Evolutionary conservation across 2,329 filamentous ascomycete species (phyloP), one percentile per base, ranked within the genome.

Genomic region (Sporothrix luriei): DNA sequence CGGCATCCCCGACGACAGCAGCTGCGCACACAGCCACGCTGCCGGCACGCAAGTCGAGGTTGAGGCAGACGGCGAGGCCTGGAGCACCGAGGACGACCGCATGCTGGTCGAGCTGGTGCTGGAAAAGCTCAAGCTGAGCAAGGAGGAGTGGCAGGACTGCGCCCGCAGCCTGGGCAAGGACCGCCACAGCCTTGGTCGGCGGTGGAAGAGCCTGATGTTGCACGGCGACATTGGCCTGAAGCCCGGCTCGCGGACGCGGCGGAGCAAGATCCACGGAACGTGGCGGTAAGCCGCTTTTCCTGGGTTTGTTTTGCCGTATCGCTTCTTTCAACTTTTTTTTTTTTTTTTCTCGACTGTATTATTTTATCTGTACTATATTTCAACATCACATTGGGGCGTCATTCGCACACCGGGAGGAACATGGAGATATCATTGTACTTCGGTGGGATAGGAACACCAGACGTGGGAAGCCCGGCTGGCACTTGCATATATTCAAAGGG

Each of bases 61-160:
- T 38, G 83, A 83, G 66, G 79, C 77, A 2, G 83, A 84, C 71
- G 82, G 80, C 68, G 79, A 82, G 70, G 78, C 79, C 51, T 90
- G 88, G 88, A 88, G 83, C 71, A 81, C 82, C 2, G 88, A 90
- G 72, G 87, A 90, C 72, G 88, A 90, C 76, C 82, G 87, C 70
- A 81, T 89, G 70, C 81, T 91, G 1, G 86, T 90, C n/a, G 87
- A 90, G 78, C 82, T 90, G 21, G 87, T 91, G 51, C 80, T 90
- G 6, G 87, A 89, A 76, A 90, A 90, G 80, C 81, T 90, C 69
- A 85, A 85, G 78, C 81, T 91, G 26, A 84, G 84, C 74, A 89
- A 87, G 78, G 82, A 83, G 66, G 87, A 90, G 70, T 90, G 88
- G 88, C 86, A 89, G 71, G 88, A 90, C 76, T 90, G 88, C 77